Conservation (phyloP, 306 rosid species). For the Castanea sativa region DNA sequence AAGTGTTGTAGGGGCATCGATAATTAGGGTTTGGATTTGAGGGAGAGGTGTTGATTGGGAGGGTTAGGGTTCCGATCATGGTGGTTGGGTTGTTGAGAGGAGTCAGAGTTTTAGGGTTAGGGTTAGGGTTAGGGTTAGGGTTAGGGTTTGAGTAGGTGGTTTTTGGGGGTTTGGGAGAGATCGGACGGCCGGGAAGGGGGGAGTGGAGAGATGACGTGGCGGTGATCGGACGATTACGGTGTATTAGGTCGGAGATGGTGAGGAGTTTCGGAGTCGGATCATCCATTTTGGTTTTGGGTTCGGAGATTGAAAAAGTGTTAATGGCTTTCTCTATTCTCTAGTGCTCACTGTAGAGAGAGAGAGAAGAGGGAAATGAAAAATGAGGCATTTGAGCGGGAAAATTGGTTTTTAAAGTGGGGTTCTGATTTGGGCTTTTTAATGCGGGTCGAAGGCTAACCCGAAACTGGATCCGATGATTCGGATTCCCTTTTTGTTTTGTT, state of each 20-base stretch:
- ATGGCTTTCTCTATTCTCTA: too few species aligned
- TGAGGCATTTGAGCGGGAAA: too few species aligned
- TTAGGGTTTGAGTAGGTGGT: not conserved
- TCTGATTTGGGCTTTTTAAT: too few species aligned
- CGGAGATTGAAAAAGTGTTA: too few species aligned
- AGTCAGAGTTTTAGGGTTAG: not conserved
- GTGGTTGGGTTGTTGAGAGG: not conserved
- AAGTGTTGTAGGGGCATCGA: conserved; percentile 46
- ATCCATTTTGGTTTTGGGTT: conserved; percentile 31
- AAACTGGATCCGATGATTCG: too few species aligned
- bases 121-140: conserved; percentile 1
- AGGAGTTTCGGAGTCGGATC: conserved; percentile 13
- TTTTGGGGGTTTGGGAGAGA: not conserved
- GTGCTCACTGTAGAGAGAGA: too few species aligned
- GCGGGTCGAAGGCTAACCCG: too few species aligned
- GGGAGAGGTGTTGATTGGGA: not conserved
- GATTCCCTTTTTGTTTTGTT: too few species aligned
- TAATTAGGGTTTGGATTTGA: conserved; percentile 48
- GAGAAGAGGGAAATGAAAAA: too few species aligned
- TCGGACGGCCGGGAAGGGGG: conserved; percentile 13
- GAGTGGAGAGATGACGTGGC: conserved; percentile 37
- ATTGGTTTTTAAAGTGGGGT: too few species aligned
- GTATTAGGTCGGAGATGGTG: conserved; percentile 45
- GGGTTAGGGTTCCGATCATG: not conserved
- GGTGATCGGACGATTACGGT: conserved; percentile 45